These are phyloP conservation scores for Rauvolfia tetraphylla DNA, from an alignment of 257 asterid species.

Conservation along the genomic window DNA sequence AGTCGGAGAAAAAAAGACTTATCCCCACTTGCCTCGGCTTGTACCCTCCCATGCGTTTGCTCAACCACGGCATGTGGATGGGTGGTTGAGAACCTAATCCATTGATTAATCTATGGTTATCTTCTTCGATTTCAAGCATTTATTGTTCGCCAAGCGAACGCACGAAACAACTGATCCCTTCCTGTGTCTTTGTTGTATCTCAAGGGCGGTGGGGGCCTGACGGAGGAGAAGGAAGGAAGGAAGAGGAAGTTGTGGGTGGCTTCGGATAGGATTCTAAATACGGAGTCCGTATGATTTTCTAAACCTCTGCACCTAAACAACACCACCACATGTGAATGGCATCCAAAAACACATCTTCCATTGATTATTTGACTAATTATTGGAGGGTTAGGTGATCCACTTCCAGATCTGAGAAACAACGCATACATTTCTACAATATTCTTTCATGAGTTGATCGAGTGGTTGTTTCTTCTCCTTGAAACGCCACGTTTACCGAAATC, in stretches of 20 bases:
- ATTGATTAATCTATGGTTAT: neutral
- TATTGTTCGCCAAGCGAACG: neutral
- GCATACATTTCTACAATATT: neutral
- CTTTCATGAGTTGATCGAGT: neutral
- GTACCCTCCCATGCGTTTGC: neutral
- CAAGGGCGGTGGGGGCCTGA: no score
- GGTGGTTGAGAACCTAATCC: constrained; percentile 9
- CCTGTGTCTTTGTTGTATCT: neutral
- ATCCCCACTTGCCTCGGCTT: no score
- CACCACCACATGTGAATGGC: constrained; percentile 17
- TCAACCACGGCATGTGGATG: neutral
- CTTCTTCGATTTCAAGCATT: neutral
- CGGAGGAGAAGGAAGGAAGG: neutral
- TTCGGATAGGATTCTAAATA: constrained; percentile 2
- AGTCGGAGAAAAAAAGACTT: no score
- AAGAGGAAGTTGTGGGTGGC: neutral
- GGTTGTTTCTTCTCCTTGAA: no score
- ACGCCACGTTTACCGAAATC: no score
- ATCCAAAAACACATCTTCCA: neutral
- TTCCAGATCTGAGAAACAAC: neutral
- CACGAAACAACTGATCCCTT: neutral
- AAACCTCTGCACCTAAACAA: constrained; percentile 9
- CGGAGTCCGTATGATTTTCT: constrained; percentile 1
- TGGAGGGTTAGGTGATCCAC: constrained; percentile 5
- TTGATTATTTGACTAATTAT: constrained; percentile 7